These are phyloP conservation scores for Cotoneaster glaucophyllus DNA, from an alignment of 306 rosid genomes.

Conservation along the genomic window DNA sequence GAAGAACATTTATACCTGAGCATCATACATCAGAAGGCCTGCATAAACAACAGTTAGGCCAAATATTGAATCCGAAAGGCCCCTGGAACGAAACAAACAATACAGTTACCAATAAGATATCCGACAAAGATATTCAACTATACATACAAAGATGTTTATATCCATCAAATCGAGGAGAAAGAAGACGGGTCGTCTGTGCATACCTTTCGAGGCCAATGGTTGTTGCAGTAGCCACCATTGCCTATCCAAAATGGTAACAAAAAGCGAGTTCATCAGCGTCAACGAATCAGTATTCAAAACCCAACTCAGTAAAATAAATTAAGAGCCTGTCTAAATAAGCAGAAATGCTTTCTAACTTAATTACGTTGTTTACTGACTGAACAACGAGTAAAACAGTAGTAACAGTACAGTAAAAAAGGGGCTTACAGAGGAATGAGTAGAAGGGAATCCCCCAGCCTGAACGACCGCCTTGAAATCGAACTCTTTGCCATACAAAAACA, in stretches of 20 bases:
- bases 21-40: slow-evolving; percentile 89
- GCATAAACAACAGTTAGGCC: slow-evolving; percentile 82
- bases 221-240: slow-evolving; percentile 78
- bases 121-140: background rate
- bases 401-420: background rate
- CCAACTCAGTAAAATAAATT: background rate
- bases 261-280: slow-evolving; percentile 6
- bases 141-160: background rate
- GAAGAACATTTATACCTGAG: slow-evolving; percentile 56
- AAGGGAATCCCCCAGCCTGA: slow-evolving; percentile 93
- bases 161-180: background rate
- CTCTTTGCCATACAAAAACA: slow-evolving; percentile 55
- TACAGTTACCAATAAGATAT: background rate
- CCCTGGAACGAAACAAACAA: slow-evolving; percentile 42
- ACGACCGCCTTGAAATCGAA: slow-evolving; percentile 52
- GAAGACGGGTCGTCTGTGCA: background rate
- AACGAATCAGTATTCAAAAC: slow-evolving; percentile 19
- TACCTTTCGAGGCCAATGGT: slow-evolving; percentile 82
- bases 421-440: slow-evolving; percentile 87
- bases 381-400: background rate
- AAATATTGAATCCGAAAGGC: slow-evolving; percentile 80
- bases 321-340: background rate
- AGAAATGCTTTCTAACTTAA: background rate
- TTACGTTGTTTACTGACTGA: background rate
- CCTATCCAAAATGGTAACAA: slow-evolving; percentile 44